Evolutionary conservation across 371 early-diverging fungal species (phyloP), one percentile per base, ranked within the genome.

Genomic region (Actinomortierella ambigua): DNA sequence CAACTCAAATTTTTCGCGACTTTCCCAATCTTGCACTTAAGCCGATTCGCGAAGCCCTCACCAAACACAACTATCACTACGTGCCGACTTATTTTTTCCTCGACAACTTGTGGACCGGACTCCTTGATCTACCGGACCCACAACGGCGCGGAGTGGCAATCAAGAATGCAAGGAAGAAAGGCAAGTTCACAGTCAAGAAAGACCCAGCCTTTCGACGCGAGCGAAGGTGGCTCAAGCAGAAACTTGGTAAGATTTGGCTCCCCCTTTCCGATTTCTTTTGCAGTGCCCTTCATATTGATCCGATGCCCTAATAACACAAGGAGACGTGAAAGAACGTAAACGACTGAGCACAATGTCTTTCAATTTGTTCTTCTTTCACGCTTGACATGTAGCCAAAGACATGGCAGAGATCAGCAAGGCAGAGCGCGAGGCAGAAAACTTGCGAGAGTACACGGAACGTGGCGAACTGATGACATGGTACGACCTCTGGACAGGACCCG

Each of bases 61-160:
- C 43, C 8, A 50, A 43, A 46, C 56, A 50, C 51, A 18, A 26
- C 2, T 63, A 24, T 20, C 77, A 71, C 14, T 77, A 73, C 41
- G 62, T 28, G 3, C 77, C 77, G 4, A 50, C 75, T 1, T 73
- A 68, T 51, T 62, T 63, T 1, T 62, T 57, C 34, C 42, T 77
- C 18, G 51, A 5, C 23, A 50, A 14, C 24, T 20, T 56, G 0
- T 64, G 58, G 63, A 57, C 50, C 7, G 54, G 40, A 0, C 0
- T 50, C 22, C 24, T 51, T 20, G 28, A 34, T 34, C 22, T 5
- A 17, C 15, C 20, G 17, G 4, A 17, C 17, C 7, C 49, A 41
- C 1, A 50, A 63, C 17, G 50, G 20, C 8, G 68, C 8, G 29
- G 48, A 40, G n/a, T n/a, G 0, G 46, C 50, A 22, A 24, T 53